Evolutionary conservation across 192 early-diverging fungal genomes (phyloP), one percentile per base, ranked within the genome.

Genomic region (Backusella tuberculispora): DNA sequence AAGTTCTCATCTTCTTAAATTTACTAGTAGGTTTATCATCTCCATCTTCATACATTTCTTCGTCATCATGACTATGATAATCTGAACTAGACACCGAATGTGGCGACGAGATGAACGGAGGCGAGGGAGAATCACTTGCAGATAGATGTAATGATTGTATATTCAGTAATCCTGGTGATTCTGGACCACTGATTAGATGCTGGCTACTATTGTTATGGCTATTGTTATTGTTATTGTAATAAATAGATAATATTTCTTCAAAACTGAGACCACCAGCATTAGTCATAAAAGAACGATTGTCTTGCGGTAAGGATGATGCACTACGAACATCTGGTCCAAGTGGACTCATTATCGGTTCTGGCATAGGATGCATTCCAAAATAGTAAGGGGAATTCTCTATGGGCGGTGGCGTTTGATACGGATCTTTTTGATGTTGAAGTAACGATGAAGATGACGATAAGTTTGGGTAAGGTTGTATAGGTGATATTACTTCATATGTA

Each of bases 201-300:
- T 46, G 53, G 1, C 53, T 24, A 60, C 10, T 13, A 26, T 24
- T 46, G 10, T 46, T 46, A 8, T 10, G 1, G 7, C 6, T 56
- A 12, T 21, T 24, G 21, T 12, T 60, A 17, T 50, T 40, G 43
- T 63, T 43, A 15, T 63, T 60, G 38, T 79, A 82, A 43, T 83
- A 83, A 53, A 83, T 66, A 13, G 69, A 56, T 26, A 83, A 45
- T 9, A 83, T 60, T 15, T 83, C 73, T 68, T 83, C 81, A 71
- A 83, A 83, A 24, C 74, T 76, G 38, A 83, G 48, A 24, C 56
- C n/a, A 12, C 72, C 72, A 17, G 72, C 42, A 70, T 78, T 50
- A 8, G 78, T 65, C 4, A 46, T 4, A 15, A 60, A 60, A 26
- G 53, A 63, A 63, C 26, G 48, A 66, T 46, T 24, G 15, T 64